Base-by-base conservation (phyloP, 768 basidiomycete genomes). In the Rubroboletus satanas region DNA sequence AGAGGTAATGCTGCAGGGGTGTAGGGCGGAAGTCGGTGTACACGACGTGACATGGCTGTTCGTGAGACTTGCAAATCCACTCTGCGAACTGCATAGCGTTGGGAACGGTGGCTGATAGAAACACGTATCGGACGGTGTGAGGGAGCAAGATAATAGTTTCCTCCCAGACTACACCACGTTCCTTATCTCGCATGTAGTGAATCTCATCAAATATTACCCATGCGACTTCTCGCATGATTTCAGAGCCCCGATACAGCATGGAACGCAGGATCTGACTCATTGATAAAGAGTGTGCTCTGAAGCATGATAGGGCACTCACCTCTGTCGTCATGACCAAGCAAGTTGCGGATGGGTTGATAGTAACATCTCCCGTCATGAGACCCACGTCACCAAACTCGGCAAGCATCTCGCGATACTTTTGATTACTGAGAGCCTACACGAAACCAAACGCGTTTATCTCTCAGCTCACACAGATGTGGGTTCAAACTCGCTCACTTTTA, bases 181-280 rank as follows among this genome's bases (percentile, higher is more conserved):
- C 97, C 66, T 93, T 93, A 77, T 98, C 97, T 57, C 97, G 88
- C 97, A 98, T 99, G 74, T 98, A 99, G 69, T 99, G 97, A 57
- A 99, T 97, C 74, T 99, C 97, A 68, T 99, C 97, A 71, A 98
- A 99, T 60, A 99, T 84, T 53, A 98, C 96, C 97, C 97, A 99
- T 1, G 95, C 94, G n/a, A 99, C 96, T 76, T 99, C 97, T 53
- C 97, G 90, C 90, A 98, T 95, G 61, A 99, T 88, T 75, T 99
- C 97, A 4, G 94, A 98, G 37, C 97, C 97, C 51, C 97, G 87
- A 68, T 99, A 99, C 28, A 99, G 76, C 96, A 99, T 99, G 5
- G 95, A 98, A 18, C 97, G 86, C 49, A 99, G 71, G 85, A 99
- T 98, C 94, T 98, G 58, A 29, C 21, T 32, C 7, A 14, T 32